Base-by-base conservation (phyloP, 352 stramenopile genomes). In the Globisporangium irregulare region DNA sequence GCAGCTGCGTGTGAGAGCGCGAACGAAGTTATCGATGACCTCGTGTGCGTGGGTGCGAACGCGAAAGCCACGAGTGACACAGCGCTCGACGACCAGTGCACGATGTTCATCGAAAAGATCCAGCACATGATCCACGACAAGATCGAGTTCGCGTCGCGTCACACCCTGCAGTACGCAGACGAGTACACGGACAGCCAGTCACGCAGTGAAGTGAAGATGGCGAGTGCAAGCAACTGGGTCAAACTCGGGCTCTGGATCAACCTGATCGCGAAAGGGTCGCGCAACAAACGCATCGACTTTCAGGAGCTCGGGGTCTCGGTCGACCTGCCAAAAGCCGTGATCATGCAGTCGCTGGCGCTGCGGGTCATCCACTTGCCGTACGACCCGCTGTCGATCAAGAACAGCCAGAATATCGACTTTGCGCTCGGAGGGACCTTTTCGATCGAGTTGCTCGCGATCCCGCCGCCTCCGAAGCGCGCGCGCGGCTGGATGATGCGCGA, bases 241-340 rank as follows among this genome's bases (percentile, higher is more conserved):
- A 79, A 90, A 48, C 69, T 92, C 12, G 87, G 83, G 0, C 56
- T 92, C 29, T 94, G 86, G 86, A 70, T 92, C 12, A 92, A 94
- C 38, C 66, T 94, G 15, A 72, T 90, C 34, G 82, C 83, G 9
- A 92, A 91, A 71, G 84, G 82, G 0, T 90, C 78, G 8, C 84
- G 86, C 3, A 91, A 87, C 73, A 92, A 92, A 55, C 78, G 80
- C 27, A 86, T 94, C 32, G 84, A 94, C 64, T 94, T 94, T 48
- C 43, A 67, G 0, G 83, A 91, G 43, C 73, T 92, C 20, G 83
- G 84, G 8, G 64, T 89, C 5, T 76, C 73, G 20, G 80, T 94
- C 14, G 86, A 94, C 60, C 70, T 93, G n/a, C 84, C 86, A 0
- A 94, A 94, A 69, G 81, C 86, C 57, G 74, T 93, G 10, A 82